Conservation (phyloP, 2,329 filamentous ascomycete genomes). For the Arthrobotrys iridis region DNA sequence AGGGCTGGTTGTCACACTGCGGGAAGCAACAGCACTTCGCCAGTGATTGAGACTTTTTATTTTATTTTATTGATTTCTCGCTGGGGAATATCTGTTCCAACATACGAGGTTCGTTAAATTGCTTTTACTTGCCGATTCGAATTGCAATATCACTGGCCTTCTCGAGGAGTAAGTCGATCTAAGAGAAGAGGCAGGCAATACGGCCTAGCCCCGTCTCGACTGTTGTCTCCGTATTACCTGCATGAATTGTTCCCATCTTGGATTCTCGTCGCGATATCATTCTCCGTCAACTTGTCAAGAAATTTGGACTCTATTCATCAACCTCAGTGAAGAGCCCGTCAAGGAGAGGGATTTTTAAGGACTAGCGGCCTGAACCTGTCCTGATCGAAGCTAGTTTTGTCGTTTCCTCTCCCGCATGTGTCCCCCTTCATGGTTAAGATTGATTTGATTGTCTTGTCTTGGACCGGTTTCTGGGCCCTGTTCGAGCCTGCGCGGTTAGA, state of each 20-base stretch:
- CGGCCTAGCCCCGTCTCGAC: conserved; percentile 31
- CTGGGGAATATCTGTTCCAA: conserved; percentile 9
- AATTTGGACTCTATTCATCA: conserved; percentile 5
- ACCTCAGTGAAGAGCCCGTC: conserved; percentile 16
- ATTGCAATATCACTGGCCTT: not conserved
- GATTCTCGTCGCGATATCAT: conserved; percentile 49
- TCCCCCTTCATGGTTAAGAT: conserved; percentile 43
- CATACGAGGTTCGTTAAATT: conserved; percentile 37
- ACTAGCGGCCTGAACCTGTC: conserved; percentile 37
- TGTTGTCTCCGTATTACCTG: conserved; percentile 52
- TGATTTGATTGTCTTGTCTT: conserved; percentile 19
- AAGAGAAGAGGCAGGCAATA: not conserved
- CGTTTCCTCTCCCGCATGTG: conserved; percentile 42
- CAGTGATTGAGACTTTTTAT: conserved; percentile 12
- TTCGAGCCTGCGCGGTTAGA: conserved; percentile 25
- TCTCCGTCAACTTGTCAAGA: conserved; percentile 46
- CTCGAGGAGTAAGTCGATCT: not conserved
- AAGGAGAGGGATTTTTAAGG: conserved; percentile 39
- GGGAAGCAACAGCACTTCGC: conserved; percentile 22
- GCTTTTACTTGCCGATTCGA: not conserved
- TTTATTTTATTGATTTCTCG: not conserved
- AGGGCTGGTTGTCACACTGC: conserved; percentile 38
- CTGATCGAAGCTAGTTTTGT: conserved; percentile 33
- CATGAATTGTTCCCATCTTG: conserved; percentile 51
- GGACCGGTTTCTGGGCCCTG: conserved; percentile 9